Conservation (phyloP, 1,284 basidiomycete genomes). For the Leccinum pachyderme region DNA sequence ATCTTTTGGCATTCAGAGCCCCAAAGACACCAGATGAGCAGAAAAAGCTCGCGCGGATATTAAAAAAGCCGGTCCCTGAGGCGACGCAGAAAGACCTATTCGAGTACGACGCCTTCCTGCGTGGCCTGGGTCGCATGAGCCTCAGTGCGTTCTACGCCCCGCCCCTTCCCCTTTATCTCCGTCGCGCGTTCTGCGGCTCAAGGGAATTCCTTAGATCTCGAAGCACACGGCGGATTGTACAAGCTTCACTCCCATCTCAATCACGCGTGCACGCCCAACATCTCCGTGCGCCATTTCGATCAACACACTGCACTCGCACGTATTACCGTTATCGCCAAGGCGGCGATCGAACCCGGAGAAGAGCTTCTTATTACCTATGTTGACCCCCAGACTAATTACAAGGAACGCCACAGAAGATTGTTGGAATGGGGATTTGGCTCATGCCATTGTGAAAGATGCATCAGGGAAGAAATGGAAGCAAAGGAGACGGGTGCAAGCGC, state of each 20-base stretch:
- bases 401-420: constrained; percentile 56
- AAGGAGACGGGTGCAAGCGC: constrained; percentile 28
- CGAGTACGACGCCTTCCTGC: constrained; percentile 70
- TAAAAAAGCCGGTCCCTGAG: constrained; percentile 55
- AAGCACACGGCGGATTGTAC: constrained; percentile 86
- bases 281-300: constrained; percentile 70
- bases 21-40: constrained; percentile 48
- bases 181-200: constrained; percentile 1
- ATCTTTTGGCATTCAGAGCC: constrained; percentile 56
- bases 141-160: constrained; percentile 54
- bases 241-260: constrained; percentile 85
- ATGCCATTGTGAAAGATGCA: constrained; percentile 67
- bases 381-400: constrained; percentile 56
- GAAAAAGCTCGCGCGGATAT: constrained; percentile 54
- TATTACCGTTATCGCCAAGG: constrained; percentile 68
- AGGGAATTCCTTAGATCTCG: constrained; percentile 56
- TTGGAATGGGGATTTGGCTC: constrained; percentile 74
- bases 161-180: not conserved
- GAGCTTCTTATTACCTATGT: constrained; percentile 83
- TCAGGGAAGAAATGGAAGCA: constrained; percentile 49
- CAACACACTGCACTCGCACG: constrained; percentile 62
- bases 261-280: constrained; percentile 78
- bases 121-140: constrained; percentile 77
- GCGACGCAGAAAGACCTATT: constrained; percentile 63
- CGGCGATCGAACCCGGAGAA: constrained; percentile 65